Base-by-base conservation (phyloP, 2,329 filamentous ascomycete genomes). In the Paraphaeosphaeria minitans region DNA sequence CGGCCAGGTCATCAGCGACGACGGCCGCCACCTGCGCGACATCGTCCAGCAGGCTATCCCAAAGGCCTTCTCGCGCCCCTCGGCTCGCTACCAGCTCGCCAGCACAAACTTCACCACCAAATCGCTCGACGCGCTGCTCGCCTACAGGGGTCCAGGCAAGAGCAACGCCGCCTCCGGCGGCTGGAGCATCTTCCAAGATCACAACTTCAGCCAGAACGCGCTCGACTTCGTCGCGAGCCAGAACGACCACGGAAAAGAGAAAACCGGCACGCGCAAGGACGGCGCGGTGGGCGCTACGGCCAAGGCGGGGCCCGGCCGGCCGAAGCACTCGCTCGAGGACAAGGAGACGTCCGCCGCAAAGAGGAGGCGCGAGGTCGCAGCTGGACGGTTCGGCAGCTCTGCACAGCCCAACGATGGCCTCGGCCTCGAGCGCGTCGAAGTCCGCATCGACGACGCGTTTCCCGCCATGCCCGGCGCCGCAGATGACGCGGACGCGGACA, bases 1-100 rank as follows among this genome's bases (percentile, higher is more conserved):
- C 1, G 75, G 75, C n/a, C 72, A 77, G 47, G 66, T 71, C 3
- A 69, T 74, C 6, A 71, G 74, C 0, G 69, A 68, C 19, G 71
- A 73, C 46, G 70, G 72, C 6, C 77, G 85, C 51, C 89, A 86
- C 65, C 78, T 95, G 27, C 86, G 89, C 55, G 86, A 85, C 41
- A 80, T 95, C 4, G 86, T 96, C 4, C 82, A 93, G 31, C 88
- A 93, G 61, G 90, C 91, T 1, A 87, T 97, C 8, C 91, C 92
- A 0, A 93, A 92, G 68, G 92, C 92, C 0, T 82, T 96, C 13
- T 95, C 91, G 0, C 83, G 87, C 14, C 90, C 91, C 0, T 85
- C 89, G 31, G 84, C 89, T 61, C 84, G 92, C 31, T 94, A 91
- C 65, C 83, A 86, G 0, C 79, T 97, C 0, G 84, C 87, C 60